phyloP scores from a whole-genome alignment of 2,329 filamentous ascomycete species.

The Aspergillus ruber region DNA sequence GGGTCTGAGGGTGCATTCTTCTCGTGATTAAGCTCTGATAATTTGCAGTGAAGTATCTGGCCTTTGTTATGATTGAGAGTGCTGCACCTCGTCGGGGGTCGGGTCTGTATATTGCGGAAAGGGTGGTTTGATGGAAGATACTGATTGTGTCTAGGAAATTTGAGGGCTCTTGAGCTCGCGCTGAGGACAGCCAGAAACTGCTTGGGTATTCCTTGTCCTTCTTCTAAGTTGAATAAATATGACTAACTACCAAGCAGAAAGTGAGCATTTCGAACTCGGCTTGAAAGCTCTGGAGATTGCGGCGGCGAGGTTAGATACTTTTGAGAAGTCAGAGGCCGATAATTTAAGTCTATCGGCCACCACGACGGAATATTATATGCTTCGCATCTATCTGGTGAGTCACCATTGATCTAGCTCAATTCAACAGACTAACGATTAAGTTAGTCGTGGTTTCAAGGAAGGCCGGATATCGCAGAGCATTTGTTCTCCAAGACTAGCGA shows the following conservation, averaged over 20 bases:
- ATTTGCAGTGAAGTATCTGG: constrained; percentile 47
- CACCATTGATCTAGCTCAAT: constrained; percentile 1
- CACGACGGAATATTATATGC: constrained; percentile 55
- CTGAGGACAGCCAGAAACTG: constrained; percentile 61
- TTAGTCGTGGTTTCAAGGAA: constrained; percentile 68
- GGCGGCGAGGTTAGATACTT: constrained; percentile 47
- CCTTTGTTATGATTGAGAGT: constrained; percentile 62
- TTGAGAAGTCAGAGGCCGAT: constrained; percentile 6
- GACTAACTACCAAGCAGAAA: constrained; percentile 34
- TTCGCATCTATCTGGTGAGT: constrained; percentile 61
- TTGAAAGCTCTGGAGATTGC: constrained; percentile 58
- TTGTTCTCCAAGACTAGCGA: constrained; percentile 57
- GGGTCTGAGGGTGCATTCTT: neutral
- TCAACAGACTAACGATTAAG: neutral
- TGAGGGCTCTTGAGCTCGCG: constrained; percentile 60
- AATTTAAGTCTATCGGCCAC: constrained; percentile 7
- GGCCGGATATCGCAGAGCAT: constrained; percentile 70
- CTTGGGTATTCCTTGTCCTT: constrained; percentile 44
- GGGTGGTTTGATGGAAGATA: neutral
- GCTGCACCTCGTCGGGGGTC: constrained; percentile 25
- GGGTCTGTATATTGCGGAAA: constrained; percentile 6
- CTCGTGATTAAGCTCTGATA: neutral
- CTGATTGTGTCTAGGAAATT: constrained; percentile 28
- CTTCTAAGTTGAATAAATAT: constrained; percentile 7
- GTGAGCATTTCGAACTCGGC: constrained; percentile 51